Conservation (phyloP, 2,329 filamentous ascomycete species). For the Myriosclerotinia scirpicola region DNA sequence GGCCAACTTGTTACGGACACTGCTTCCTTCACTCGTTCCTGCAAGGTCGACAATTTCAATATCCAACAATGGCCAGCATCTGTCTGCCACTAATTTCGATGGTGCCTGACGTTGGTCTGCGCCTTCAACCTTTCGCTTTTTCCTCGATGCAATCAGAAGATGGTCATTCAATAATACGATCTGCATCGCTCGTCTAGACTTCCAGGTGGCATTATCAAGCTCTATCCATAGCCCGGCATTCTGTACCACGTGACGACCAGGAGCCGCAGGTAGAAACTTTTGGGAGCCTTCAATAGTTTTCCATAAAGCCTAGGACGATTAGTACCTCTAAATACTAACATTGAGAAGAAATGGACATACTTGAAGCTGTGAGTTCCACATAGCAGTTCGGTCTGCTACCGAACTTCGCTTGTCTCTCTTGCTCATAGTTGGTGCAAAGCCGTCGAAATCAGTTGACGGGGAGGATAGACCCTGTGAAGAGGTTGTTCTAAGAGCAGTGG, state of each 20-base stretch:
- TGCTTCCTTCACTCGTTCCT: slow-evolving; percentile 59
- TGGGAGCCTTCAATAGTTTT: slow-evolving; percentile 98
- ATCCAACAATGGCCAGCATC: slow-evolving; percentile 91
- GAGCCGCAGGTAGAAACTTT: slow-evolving; percentile 88
- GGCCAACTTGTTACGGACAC: slow-evolving; percentile 62
- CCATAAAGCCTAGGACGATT: slow-evolving; percentile 67
- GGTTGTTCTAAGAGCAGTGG: slow-evolving; percentile 61
- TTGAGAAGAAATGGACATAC: slow-evolving; percentile 24
- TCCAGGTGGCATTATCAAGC: slow-evolving; percentile 96
- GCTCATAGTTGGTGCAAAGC: slow-evolving; percentile 56
- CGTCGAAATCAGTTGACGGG: slow-evolving; percentile 49
- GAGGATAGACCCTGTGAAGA: slow-evolving; percentile 51
- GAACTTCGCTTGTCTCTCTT: slow-evolving; percentile 86
- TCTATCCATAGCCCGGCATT: slow-evolving; percentile 95
- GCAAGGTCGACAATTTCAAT: slow-evolving; percentile 90
- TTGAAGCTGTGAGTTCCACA: slow-evolving; percentile 68
- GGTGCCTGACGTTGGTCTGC: slow-evolving; percentile 50
- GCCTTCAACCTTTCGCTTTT: slow-evolving; percentile 84
- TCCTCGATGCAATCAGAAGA: slow-evolving; percentile 83
- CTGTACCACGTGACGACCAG: slow-evolving; percentile 89
- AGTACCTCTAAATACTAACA: slow-evolving; percentile 14
- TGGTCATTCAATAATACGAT: slow-evolving; percentile 95
- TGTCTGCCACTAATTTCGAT: slow-evolving; percentile 84
- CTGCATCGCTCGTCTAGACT: slow-evolving; percentile 83
- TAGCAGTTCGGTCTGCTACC: slow-evolving; percentile 66